Percentiles rank a stretch among this genome's conserved stretches.
Conservation (phyloP, 2,329 filamentous ascomycete species). For the Daldinia sp. region DNA sequence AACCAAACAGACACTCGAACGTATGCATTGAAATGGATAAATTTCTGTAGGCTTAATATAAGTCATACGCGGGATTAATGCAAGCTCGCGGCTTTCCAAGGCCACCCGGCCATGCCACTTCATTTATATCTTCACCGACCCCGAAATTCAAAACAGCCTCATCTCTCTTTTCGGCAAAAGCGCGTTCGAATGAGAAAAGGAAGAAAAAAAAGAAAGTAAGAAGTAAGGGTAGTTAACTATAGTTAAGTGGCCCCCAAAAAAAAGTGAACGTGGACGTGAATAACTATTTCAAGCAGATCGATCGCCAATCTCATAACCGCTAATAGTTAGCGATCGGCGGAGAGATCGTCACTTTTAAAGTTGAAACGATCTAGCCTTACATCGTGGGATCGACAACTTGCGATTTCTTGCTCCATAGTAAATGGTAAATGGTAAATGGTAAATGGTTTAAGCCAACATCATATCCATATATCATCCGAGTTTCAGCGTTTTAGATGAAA, state of each 20-base stretch:
- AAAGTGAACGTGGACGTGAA: neutral
- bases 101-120: neutral
- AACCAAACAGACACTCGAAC: neutral
- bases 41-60: conserved; percentile 32
- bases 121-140: conserved; percentile 15
- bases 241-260: neutral
- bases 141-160: neutral
- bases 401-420: conserved; percentile 2
- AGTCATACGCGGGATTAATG: conserved; percentile 25
- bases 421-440: conserved; percentile 8
- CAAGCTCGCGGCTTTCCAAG: conserved; percentile 19
- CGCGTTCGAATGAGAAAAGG: neutral
- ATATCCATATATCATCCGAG: conserved; percentile 6
- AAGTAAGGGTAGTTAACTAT: neutral
- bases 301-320: conserved; percentile 17
- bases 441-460: conserved; percentile 9
- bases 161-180: neutral
- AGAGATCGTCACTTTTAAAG: conserved; percentile 28
- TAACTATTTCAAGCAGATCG: conserved; percentile 17
- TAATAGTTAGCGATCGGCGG: conserved; percentile 25
- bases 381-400: conserved; percentile 21
- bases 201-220: neutral
- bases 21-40: neutral
- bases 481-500: neutral
- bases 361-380: conserved; percentile 28